Evolutionary conservation across 345 rosid species (phyloP).

Genomic region (Heritiera littoralis): DNA sequence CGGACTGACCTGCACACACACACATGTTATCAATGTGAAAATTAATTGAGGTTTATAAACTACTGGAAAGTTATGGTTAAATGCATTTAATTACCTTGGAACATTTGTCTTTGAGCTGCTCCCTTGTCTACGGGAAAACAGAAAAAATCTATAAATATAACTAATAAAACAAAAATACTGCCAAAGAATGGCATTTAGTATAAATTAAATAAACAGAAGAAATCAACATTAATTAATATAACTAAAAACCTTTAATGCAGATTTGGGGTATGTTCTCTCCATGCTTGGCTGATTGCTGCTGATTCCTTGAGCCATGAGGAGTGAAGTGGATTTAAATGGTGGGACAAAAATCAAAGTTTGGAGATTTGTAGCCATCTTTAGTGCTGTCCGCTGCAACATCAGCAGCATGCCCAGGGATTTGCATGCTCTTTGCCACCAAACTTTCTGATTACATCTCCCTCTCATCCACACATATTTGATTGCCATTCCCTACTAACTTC

Average conservation of each 20-base stretch:
- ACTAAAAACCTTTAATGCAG: slow-evolving; percentile 57
- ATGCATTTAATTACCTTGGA: slow-evolving; percentile 22
- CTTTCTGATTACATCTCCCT: slow-evolving; percentile 79
- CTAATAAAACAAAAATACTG: neutral
- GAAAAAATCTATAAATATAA: too few species aligned
- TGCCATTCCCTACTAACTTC: slow-evolving; percentile 27
- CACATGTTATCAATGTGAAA: too few species aligned
- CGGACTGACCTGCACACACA: slow-evolving; percentile 21
- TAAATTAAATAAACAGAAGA: neutral
- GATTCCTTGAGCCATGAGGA: neutral
- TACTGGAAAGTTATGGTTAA: neutral
- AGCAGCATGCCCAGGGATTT: slow-evolving; percentile 39
- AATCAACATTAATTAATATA: neutral
- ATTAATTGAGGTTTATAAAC: neutral
- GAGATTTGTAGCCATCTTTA: slow-evolving; percentile 66
- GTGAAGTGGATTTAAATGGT: slow-evolving; percentile 50
- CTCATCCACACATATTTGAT: slow-evolving; percentile 46
- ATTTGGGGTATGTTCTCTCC: slow-evolving; percentile 68
- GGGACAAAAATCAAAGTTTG: slow-evolving; percentile 43
- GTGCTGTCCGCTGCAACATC: slow-evolving; percentile 72
- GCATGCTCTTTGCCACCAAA: slow-evolving; percentile 63
- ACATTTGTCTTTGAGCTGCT: slow-evolving; percentile 37
- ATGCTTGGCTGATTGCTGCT: slow-evolving; percentile 22
- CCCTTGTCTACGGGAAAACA: slow-evolving; percentile 29
- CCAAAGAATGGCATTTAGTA: neutral